Evolutionary conservation across 495 filamentous ascomycete genomes (phyloP).

Genomic region (Symbiotaphrina buchneri): DNA sequence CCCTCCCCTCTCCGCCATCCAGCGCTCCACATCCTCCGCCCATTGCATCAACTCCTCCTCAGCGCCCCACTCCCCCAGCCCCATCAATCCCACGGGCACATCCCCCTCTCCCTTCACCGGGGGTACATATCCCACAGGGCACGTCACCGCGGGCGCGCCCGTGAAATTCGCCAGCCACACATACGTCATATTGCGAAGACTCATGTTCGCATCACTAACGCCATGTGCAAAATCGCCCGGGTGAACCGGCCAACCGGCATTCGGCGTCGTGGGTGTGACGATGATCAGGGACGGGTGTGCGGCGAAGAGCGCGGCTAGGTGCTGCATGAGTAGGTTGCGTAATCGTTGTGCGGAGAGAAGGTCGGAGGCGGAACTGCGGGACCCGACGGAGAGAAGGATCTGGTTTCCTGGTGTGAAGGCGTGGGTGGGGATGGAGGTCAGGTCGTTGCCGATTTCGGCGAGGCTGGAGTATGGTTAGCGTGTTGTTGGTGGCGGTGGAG

Average conservation of each 20-base stretch:
- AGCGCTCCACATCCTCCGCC: conserved; percentile 44
- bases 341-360: conserved; percentile 56
- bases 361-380: conserved; percentile 40
- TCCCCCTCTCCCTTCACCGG: conserved; percentile 21
- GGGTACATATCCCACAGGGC: conserved; percentile 51
- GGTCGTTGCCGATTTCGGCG: conserved; percentile 8
- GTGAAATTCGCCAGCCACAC: conserved; percentile 70
- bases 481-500: conserved; percentile 8
- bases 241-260: conserved; percentile 50
- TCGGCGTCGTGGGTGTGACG: conserved; percentile 56
- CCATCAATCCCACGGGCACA: conserved; percentile 73
- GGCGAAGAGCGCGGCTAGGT: conserved; percentile 51
- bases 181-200: conserved; percentile 67
- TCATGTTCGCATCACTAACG: conserved; percentile 46
- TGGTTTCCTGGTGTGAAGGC: conserved; percentile 49
- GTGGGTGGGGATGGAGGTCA: conserved; percentile 15
- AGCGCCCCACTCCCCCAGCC: conserved; percentile 68
- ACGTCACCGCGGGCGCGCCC: conserved; percentile 57
- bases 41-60: conserved; percentile 62
- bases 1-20: conserved; percentile 17
- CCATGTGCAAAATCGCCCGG: conserved; percentile 35
- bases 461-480: no score
- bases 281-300: conserved; percentile 57
- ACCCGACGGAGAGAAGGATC: conserved; percentile 40
- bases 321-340: conserved; percentile 58